Evolutionary conservation across 2,329 filamentous ascomycete genomes (phyloP).

Genomic region (Clonostachys rhizophaga): DNA sequence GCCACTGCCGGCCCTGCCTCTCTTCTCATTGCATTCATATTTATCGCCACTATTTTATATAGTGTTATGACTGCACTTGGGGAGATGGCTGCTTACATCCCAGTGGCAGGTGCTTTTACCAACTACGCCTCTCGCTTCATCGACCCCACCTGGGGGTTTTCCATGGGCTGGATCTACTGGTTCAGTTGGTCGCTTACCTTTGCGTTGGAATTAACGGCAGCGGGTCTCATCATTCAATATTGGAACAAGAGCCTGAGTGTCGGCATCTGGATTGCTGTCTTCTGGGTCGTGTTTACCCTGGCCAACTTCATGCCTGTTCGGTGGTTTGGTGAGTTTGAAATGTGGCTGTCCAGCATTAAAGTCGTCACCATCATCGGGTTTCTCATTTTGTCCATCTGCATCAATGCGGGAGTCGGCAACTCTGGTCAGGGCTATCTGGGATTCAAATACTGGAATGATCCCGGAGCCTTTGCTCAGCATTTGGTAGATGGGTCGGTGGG

Average conservation of each 20-base stretch:
- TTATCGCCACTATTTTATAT: conserved; percentile 69
- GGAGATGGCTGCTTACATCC: conserved; percentile 75
- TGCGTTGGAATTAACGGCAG: conserved; percentile 67
- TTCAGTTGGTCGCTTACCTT: conserved; percentile 73
- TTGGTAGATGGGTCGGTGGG: conserved; percentile 48
- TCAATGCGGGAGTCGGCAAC: conserved; percentile 66
- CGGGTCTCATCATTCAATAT: conserved; percentile 72
- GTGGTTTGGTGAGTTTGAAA: conserved; percentile 73
- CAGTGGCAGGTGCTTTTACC: conserved; percentile 72
- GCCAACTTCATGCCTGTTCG: conserved; percentile 69
- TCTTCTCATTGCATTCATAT: conserved; percentile 63
- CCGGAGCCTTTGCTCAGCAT: conserved; percentile 63
- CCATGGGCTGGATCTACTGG: conserved; percentile 83
- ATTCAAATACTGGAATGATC: conserved; percentile 65
- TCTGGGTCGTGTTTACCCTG: conserved; percentile 65
- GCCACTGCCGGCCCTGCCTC: conserved; percentile 60
- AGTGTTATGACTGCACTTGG: conserved; percentile 67
- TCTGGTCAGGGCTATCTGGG: conserved; percentile 60
- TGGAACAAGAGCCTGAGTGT: conserved; percentile 61
- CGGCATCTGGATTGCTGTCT: conserved; percentile 68
- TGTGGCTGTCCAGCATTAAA: conserved; percentile 75
- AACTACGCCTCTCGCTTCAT: conserved; percentile 73
- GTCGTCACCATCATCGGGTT: conserved; percentile 71
- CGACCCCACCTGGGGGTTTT: conserved; percentile 67
- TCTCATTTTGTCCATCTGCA: conserved; percentile 70